These are phyloP conservation scores for Phytophthora cactorum DNA, from an alignment of 352 stramenopile genomes.

Conservation along the genomic window DNA sequence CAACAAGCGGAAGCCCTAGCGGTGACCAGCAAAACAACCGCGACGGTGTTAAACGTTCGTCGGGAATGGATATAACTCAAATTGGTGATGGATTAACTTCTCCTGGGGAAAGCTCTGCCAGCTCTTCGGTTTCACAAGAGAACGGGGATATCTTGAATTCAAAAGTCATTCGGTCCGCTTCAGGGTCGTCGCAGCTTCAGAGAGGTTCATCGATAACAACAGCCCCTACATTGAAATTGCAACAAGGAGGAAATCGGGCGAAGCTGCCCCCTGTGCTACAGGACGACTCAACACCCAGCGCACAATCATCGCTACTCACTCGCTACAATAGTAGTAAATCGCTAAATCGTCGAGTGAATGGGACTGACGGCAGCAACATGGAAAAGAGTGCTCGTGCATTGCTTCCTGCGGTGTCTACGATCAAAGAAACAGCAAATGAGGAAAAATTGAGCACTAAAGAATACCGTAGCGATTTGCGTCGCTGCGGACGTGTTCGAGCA, in stretches of 20 bases:
- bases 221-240: neutral
- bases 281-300: constrained; percentile 8
- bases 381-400: constrained; percentile 12
- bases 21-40: neutral
- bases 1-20: constrained; percentile 4
- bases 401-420: constrained; percentile 23
- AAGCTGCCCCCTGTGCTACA: constrained; percentile 19
- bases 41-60: neutral
- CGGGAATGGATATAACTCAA: neutral
- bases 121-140: constrained; percentile 17
- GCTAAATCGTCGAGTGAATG: constrained; percentile 14
- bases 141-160: constrained; percentile 1
- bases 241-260: constrained; percentile 12
- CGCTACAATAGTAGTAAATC: constrained; percentile 12
- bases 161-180: constrained; percentile 14
- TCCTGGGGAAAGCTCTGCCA: neutral
- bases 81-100: neutral
- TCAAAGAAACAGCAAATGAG: constrained; percentile 16
- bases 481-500: constrained; percentile 31
- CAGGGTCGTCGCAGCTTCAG: constrained; percentile 13
- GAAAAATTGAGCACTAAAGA: constrained; percentile 1
- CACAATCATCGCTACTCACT: neutral
- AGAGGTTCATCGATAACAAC: constrained; percentile 13
- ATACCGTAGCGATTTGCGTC: constrained; percentile 31
- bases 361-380: neutral